Conservation (phyloP, 1,284 basidiomycete species). For the Rhodofomes roseus region DNA sequence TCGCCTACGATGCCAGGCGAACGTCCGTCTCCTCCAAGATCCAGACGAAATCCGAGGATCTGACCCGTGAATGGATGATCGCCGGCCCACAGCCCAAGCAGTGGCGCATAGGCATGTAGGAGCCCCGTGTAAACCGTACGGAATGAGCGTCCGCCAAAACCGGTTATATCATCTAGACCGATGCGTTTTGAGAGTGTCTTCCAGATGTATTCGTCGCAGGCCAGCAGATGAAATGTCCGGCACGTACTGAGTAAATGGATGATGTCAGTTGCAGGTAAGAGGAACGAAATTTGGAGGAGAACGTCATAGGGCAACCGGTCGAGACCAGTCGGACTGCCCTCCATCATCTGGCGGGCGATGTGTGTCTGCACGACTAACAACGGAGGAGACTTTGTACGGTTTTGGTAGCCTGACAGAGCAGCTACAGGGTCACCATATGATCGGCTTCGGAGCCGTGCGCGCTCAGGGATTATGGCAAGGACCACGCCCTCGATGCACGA, state of each 20-base stretch:
- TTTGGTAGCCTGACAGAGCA: neutral
- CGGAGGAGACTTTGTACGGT: too few relatives aligned
- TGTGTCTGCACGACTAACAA: too few relatives aligned
- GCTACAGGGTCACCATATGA: neutral
- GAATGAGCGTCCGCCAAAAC: constrained; percentile 15
- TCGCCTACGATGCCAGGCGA: constrained; percentile 19
- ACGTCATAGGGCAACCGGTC: constrained; percentile 20
- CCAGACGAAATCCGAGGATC: constrained; percentile 19
- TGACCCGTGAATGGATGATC: constrained; percentile 21
- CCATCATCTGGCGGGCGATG: neutral
- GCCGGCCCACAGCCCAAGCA: constrained; percentile 23
- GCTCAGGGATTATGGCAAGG: too few relatives aligned
- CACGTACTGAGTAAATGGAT: constrained; percentile 11
- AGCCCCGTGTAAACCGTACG: constrained; percentile 17
- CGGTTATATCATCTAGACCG: constrained; percentile 10
- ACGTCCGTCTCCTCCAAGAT: constrained; percentile 8
- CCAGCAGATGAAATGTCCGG: constrained; percentile 8
- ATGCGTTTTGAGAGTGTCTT: constrained; percentile 14
- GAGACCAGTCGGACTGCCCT: neutral
- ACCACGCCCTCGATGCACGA: neutral
- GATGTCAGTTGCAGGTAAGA: constrained; percentile 14
- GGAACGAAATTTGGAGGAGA: constrained; percentile 12
- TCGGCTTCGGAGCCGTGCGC: neutral
- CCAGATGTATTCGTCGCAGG: constrained; percentile 19
- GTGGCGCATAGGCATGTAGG: constrained; percentile 17